Percentiles rank a stretch among this genome's conserved stretches.
These are phyloP conservation scores for Tetraselmis striata DNA, from an alignment of 139 green algal species.

Conservation along the genomic window DNA sequence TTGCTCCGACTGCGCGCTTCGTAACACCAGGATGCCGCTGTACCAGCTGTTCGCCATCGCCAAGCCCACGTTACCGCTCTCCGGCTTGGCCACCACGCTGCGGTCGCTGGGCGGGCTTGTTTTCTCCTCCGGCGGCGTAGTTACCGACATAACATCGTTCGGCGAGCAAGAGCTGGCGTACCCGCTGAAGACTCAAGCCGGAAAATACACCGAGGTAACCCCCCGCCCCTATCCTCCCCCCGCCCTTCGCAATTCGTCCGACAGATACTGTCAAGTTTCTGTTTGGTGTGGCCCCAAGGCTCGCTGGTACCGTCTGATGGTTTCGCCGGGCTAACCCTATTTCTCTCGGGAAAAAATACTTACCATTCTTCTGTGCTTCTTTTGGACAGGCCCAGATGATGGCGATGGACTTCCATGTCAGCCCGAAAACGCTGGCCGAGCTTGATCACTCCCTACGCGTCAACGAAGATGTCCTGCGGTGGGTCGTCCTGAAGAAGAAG, in stretches of 20 bases:
- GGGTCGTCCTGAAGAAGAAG: conserved; percentile 46
- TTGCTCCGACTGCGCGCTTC: too few species aligned
- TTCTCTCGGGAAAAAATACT: too few species aligned
- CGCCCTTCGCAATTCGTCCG: too few species aligned
- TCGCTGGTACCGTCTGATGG: too few species aligned
- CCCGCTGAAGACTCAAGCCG: conserved; percentile 46
- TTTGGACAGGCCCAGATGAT: conserved; percentile 63
- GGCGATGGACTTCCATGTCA: conserved; percentile 66
- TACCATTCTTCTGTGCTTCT: too few species aligned
- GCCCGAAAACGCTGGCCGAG: conserved; percentile 28
- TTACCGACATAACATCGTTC: conserved; percentile 62
- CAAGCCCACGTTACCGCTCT: conserved; percentile 33
- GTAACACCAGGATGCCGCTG: conserved; percentile 58
- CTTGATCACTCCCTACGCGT: conserved; percentile 57
- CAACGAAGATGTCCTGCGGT: conserved; percentile 62
- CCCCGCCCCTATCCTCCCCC: too few species aligned
- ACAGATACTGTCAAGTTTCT: too few species aligned
- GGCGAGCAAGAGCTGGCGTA: conserved; percentile 68
- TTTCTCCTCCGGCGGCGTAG: conserved; percentile 49
- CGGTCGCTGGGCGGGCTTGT: conserved; percentile 38
- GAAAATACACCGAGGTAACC: conserved; percentile 47
- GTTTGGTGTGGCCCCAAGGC: too few species aligned
- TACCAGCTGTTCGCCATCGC: conserved; percentile 77
- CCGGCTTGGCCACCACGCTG: conserved; percentile 40
- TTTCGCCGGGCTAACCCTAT: too few species aligned